Evolutionary conservation across 2,329 filamentous ascomycete species (phyloP).

Genomic region (Claviceps quebecensis): DNA sequence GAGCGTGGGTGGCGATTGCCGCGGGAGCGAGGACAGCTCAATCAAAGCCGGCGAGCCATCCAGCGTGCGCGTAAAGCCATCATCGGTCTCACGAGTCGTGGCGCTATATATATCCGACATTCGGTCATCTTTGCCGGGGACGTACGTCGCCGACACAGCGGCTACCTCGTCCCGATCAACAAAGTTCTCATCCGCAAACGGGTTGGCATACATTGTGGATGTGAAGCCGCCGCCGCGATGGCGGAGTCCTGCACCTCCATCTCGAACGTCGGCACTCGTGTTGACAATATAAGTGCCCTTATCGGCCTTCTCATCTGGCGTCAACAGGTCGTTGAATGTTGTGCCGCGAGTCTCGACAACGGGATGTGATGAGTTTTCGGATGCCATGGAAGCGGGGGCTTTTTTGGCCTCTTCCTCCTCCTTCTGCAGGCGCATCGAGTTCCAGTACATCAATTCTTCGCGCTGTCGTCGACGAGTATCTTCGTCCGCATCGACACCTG

Average conservation of each 20-base stretch:
- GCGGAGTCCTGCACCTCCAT: constrained; percentile 31
- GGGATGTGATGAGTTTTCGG: background rate
- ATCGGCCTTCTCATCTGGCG: constrained; percentile 35
- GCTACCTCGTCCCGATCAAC: constrained; percentile 34
- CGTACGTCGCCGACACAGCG: constrained; percentile 24
- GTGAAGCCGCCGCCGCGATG: constrained; percentile 32
- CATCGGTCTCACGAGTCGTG: constrained; percentile 29
- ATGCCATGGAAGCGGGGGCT: background rate
- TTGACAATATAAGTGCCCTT: constrained; percentile 44
- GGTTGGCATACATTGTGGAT: constrained; percentile 37
- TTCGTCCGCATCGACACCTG: constrained; percentile 47
- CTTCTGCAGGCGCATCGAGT: constrained; percentile 38
- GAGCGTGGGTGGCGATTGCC: constrained; percentile 14
- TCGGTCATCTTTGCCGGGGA: constrained; percentile 32
- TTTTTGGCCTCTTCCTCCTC: constrained; percentile 25
- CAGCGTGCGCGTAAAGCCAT: constrained; percentile 12
- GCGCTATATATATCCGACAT: constrained; percentile 44
- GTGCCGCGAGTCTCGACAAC: constrained; percentile 11
- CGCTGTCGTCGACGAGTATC: constrained; percentile 46
- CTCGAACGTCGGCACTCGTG: constrained; percentile 33
- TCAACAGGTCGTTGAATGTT: constrained; percentile 46
- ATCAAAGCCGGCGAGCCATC: constrained; percentile 18
- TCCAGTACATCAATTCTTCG: constrained; percentile 54
- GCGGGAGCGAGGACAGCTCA: constrained; percentile 15
- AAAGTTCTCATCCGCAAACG: constrained; percentile 43